Evolutionary conservation across 116 monocot species (phyloP).

Genomic region (Iris pallida): DNA sequence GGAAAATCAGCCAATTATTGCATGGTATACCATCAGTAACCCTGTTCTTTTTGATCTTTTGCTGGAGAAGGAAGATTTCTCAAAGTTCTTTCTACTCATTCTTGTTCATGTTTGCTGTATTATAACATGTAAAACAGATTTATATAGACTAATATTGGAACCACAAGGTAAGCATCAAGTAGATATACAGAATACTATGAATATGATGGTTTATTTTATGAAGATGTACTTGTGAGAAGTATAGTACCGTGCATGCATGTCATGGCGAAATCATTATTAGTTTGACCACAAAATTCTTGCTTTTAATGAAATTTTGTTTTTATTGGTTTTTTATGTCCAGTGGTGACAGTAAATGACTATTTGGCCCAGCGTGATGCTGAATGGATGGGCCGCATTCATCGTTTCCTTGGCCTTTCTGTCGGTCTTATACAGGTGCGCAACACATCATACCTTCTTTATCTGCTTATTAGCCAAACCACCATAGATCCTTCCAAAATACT

Average conservation of each 20-base stretch:
- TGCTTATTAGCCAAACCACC: background rate
- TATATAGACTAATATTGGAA: too few species aligned
- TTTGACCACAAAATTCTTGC: background rate
- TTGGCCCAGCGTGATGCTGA: constrained; percentile 98
- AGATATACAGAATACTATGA: too few species aligned
- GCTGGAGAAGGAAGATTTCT: background rate
- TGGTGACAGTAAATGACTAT: constrained; percentile 99
- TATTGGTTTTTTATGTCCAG: constrained; percentile 32
- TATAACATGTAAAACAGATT: too few species aligned
- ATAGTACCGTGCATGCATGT: background rate
- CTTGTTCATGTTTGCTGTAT: too few species aligned
- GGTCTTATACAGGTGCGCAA: constrained; percentile 81
- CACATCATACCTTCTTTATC: background rate
- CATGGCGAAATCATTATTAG: background rate
- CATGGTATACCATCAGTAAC: too few species aligned
- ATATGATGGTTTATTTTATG: too few species aligned
- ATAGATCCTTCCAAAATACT: background rate
- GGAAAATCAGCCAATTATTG: too few species aligned
- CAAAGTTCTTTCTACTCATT: too few species aligned
- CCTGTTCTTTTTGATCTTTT: background rate
- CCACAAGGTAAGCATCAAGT: too few species aligned
- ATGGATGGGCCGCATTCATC: constrained; percentile 99
- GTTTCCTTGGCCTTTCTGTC: constrained; percentile 95
- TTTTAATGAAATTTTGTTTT: background rate
- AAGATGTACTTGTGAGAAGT: too few species aligned